Conservation (phyloP, 2,329 filamentous ascomycete genomes). For the Cyanodermella asteris region DNA sequence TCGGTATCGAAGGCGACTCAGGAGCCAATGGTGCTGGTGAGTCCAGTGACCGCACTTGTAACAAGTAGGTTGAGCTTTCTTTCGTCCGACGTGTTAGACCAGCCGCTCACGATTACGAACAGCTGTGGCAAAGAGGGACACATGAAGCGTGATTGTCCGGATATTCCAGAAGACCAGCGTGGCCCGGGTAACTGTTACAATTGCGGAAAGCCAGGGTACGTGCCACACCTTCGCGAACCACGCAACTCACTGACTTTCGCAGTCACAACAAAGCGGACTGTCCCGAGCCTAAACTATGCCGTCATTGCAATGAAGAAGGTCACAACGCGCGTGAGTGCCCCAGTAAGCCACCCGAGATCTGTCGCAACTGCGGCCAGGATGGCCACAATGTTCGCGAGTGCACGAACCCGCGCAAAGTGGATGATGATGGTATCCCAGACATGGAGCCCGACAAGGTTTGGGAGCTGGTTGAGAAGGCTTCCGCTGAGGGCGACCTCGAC, state of each 20-base stretch:
- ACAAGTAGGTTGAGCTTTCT: constrained; percentile 7
- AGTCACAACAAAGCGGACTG: constrained; percentile 24
- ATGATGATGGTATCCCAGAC: constrained; percentile 22
- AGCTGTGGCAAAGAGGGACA: constrained; percentile 11
- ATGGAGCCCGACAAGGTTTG: constrained; percentile 27
- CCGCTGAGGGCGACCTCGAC: constrained; percentile 25
- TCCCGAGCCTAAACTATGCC: constrained; percentile 20
- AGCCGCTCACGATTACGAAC: background rate
- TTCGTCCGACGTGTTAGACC: background rate
- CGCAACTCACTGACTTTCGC: background rate
- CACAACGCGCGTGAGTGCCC: constrained; percentile 24
- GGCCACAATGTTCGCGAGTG: constrained; percentile 24
- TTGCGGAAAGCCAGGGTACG: constrained; percentile 21
- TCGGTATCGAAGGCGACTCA: no score
- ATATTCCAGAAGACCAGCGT: constrained; percentile 16
- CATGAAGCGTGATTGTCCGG: constrained; percentile 19
- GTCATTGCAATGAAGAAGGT: constrained; percentile 23
- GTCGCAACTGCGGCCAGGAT: constrained; percentile 25
- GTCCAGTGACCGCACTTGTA: constrained; percentile 7
- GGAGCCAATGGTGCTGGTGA: constrained; percentile 1
- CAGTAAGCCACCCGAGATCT: constrained; percentile 19
- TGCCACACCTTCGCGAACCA: constrained; percentile 1
- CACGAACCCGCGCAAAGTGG: constrained; percentile 22
- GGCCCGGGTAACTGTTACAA: constrained; percentile 24
- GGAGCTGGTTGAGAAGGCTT: constrained; percentile 25